phyloP scores from a whole-genome alignment of 495 filamentous ascomycete species.

The Rhizodiscina lignyota region DNA sequence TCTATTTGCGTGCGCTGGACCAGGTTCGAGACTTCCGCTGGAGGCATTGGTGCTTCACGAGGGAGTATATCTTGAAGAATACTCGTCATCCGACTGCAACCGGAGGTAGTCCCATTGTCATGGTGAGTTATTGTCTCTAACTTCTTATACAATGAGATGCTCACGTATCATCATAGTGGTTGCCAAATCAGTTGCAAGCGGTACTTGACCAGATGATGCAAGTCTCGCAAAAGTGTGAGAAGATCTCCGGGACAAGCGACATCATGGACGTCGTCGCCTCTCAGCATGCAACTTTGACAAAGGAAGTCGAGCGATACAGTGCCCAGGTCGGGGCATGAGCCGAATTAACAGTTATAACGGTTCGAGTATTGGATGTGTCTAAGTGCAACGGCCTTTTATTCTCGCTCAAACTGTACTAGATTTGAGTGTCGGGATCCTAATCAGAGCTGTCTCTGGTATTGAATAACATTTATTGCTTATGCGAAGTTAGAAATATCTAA shows the following conservation, averaged over 20 bases:
- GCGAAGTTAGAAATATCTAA: too few species aligned
- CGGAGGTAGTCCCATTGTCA: conserved; percentile 81
- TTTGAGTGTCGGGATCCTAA: too few species aligned
- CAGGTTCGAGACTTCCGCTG: conserved; percentile 84
- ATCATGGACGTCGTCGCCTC: conserved; percentile 57
- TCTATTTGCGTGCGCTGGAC: conserved; percentile 60
- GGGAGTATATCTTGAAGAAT: conserved; percentile 80
- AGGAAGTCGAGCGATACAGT: conserved; percentile 70
- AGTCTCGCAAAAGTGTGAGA: conserved; percentile 26
- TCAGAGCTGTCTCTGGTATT: too few species aligned
- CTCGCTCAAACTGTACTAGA: too few species aligned
- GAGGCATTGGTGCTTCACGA: conserved; percentile 89
- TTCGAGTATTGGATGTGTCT: too few species aligned
- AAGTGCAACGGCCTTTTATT: too few species aligned
- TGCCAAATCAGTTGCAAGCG: conserved; percentile 68
- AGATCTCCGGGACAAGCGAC: conserved; percentile 23
- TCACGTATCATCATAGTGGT: conserved; percentile 34
- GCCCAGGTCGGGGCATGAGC: too few species aligned
- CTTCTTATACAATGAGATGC: background rate
- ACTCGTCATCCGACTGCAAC: conserved; percentile 76
- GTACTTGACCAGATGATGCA: conserved; percentile 61
- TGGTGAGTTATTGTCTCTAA: conserved; percentile 25
- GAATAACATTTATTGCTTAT: too few species aligned
- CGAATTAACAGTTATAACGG: too few species aligned
- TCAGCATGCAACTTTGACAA: conserved; percentile 51